Evolutionary conservation across 2,329 filamentous ascomycete species (phyloP).

Genomic region (Trichocomaceae sp.): DNA sequence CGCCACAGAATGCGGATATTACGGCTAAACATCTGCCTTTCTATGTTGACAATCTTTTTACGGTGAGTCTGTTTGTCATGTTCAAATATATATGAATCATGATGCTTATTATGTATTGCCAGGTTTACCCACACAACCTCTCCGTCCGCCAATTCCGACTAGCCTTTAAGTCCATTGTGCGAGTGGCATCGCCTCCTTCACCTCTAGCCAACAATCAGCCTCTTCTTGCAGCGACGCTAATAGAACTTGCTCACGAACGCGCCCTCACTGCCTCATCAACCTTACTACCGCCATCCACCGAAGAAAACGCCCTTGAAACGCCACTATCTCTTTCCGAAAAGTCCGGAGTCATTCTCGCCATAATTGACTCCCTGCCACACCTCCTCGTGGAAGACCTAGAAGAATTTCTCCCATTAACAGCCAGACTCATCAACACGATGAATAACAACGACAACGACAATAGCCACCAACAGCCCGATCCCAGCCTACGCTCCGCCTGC

Average conservation of each 20-base stretch:
- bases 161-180: conserved; percentile 78
- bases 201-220: conserved; percentile 66
- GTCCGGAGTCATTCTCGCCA: conserved; percentile 65
- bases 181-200: conserved; percentile 73
- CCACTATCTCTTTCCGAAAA: conserved; percentile 57
- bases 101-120: neutral
- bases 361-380: conserved; percentile 72
- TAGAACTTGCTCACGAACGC: conserved; percentile 69
- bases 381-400: conserved; percentile 63
- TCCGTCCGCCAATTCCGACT: conserved; percentile 81
- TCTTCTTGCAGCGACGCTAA: conserved; percentile 68
- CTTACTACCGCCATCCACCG: conserved; percentile 38
- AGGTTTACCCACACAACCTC: conserved; percentile 69
- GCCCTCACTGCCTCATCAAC: conserved; percentile 50
- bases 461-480: conserved; percentile 35
- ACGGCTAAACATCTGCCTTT: conserved; percentile 68
- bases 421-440: conserved; percentile 60
- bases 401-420: conserved; percentile 72
- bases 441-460: conserved; percentile 6
- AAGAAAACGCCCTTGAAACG: conserved; percentile 27
- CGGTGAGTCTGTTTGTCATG: conserved; percentile 29
- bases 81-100: neutral
- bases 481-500: conserved; percentile 56
- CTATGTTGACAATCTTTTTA: conserved; percentile 75
- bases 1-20: conserved; percentile 67